A percentile compares a stretch with the other conserved stretches of the same genome.
Conservation (phyloP, 441 rosid genomes). For the Aquilaria agallochum region DNA sequence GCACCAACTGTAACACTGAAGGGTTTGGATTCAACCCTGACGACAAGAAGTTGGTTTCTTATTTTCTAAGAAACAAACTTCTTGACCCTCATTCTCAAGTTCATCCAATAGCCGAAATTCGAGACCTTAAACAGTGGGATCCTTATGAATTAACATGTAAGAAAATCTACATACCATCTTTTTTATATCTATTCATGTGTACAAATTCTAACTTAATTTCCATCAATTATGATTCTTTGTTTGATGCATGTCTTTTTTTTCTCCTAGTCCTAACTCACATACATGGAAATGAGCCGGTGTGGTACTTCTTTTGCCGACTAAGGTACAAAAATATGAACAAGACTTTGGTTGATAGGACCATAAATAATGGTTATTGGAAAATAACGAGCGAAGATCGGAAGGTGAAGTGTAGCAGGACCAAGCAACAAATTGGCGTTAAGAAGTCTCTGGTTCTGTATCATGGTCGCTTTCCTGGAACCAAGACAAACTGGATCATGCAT, state of each 20-base stretch:
- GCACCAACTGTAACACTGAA: too few species aligned
- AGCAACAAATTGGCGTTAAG: constrained; percentile 29
- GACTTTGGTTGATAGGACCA: constrained; percentile 20
- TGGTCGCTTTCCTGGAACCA: constrained; percentile 26
- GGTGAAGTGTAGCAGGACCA: constrained; percentile 13
- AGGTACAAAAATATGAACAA: constrained; percentile 21
- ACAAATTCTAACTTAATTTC: neutral
- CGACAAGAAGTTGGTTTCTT: too few species aligned
- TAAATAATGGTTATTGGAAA: constrained; percentile 47
- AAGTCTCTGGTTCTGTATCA: constrained; percentile 39
- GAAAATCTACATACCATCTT: too few species aligned
- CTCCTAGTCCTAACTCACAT: constrained; percentile 18
- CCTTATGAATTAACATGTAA: constrained; percentile 1
- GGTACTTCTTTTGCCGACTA: constrained; percentile 41
- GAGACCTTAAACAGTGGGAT: too few species aligned
- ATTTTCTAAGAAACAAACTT: too few species aligned
- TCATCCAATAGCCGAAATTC: too few species aligned
- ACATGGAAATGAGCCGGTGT: constrained; percentile 20
- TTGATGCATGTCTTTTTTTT: neutral
- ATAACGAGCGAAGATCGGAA: constrained; percentile 34
- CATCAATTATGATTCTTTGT: neutral
- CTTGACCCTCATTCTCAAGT: too few species aligned
- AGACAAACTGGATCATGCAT: constrained; percentile 53
- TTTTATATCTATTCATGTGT: neutral
- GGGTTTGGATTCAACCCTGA: too few species aligned